Evolutionary conservation across 1,284 basidiomycete species (phyloP).

Genomic region (Caloboletus firmus): DNA sequence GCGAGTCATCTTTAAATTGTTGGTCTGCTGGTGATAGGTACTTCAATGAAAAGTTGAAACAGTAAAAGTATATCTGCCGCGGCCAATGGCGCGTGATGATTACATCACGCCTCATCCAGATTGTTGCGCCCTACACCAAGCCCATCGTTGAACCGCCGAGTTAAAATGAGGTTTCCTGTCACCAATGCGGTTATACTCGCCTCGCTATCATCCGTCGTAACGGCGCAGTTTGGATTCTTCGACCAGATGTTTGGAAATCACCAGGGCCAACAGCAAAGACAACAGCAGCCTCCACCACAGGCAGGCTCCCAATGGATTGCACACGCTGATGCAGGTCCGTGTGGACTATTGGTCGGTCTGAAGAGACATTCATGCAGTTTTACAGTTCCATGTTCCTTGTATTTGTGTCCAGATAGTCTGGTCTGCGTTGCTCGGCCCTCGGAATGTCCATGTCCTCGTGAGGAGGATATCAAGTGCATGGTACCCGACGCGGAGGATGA

Average conservation of each 20-base stretch:
- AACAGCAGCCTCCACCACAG: slow-evolving; percentile 25
- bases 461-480: slow-evolving; percentile 59
- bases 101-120: slow-evolving; percentile 7
- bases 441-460: slow-evolving; percentile 61
- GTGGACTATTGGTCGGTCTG: background rate
- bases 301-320: slow-evolving; percentile 34
- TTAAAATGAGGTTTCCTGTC: slow-evolving; percentile 19
- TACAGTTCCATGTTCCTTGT: slow-evolving; percentile 58
- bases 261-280: slow-evolving; percentile 33
- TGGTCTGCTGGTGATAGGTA: no score
- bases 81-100: no score
- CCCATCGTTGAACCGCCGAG: background rate
- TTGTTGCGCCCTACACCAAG: background rate
- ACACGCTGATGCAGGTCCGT: slow-evolving; percentile 36
- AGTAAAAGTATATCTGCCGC: no score
- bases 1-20: no score
- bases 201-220: slow-evolving; percentile 26
- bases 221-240: slow-evolving; percentile 39
- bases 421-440: slow-evolving; percentile 53
- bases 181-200: slow-evolving; percentile 14
- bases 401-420: slow-evolving; percentile 62
- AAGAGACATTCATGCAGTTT: background rate
- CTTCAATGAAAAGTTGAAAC: no score
- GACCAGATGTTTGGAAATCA: slow-evolving; percentile 38
- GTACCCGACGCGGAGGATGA: slow-evolving; percentile 49